Evolutionary conservation across 169 alveolate species (phyloP), one percentile per base, ranked within the genome.

Genomic region (Cryptosporidium viatorum): DNA sequence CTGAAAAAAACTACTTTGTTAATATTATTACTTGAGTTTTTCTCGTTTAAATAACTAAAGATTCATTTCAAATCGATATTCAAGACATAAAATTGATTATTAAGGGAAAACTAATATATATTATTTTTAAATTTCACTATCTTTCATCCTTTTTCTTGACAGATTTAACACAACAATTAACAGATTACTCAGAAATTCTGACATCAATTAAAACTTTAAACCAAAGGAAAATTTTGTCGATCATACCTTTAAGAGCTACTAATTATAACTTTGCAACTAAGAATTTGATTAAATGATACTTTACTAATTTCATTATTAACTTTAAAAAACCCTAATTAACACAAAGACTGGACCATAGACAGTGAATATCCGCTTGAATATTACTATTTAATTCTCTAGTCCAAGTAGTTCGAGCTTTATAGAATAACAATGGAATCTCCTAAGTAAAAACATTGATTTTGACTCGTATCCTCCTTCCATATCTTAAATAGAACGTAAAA

Each of bases 181-280:
- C 8, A 16, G 55, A 48, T 14, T 45, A 45, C n/a, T 8, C 21
- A 48, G 21, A 48, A 3, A 3, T 14, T 14, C 21, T 1, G 21
- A 55, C 18, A 55, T 55, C 21, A 55, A 55, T 55, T 55, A 55
- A 55, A 55, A 55, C 35, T n/a, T 55, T 21, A 55, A 55, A 55
- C 23, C 29, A 55, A 1, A 55, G 7, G 67, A 55, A 3, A 55
- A 23, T 55, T 26, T 37, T 55, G 35, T 26, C 21, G 29, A 55
- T 55, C 5, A 26, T 55, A 26, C 67, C 67, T 55, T 26, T 55
- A n/a, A n/a, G n/a, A 55, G 23, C 35, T n/a, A 55, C 37, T 55
- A 26, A 55, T 55, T 55, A 26, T 21, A 55, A 26, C 21, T 55
- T n/a, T 3, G 35, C 29, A 55, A 55, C 67, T 55, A 23, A 55